Base-by-base conservation (phyloP, 2,329 filamentous ascomycete genomes). In the Neofusicoccum laricinum region DNA sequence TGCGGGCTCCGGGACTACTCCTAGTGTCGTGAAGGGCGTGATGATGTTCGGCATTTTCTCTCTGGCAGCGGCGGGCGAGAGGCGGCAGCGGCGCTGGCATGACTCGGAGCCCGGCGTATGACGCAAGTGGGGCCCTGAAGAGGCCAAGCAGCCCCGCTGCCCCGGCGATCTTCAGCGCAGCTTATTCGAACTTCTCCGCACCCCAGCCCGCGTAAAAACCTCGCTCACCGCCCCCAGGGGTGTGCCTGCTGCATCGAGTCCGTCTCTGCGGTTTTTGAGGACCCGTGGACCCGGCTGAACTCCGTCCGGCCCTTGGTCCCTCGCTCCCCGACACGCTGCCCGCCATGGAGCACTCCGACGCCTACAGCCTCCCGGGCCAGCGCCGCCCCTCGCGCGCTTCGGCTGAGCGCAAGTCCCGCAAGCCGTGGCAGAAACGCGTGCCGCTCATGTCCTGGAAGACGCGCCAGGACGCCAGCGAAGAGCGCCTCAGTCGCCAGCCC, bases 401-500 rank as follows among this genome's bases (percentile, higher is more conserved):
- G 15, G 15, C 43, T 21, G 53, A 53, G 7, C 38, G 14, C 25
- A 65, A 17, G 30, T 49, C 63, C 32, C 62, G 62, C 14, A 71
- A 70, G 32, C 57, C 67, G 30, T 68, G 69, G 68, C 65, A 67
- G 38, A 68, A 69, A 36, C 69, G 68, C 19, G 48, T 67, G 43
- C 66, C 68, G 4, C 66, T 70, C 49, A n/a, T 57, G 15, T 66
- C 67, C 8, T 64, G 66, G 11, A 69, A 68, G 21, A 21, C 11
- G 46, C 66, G 62, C 6, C 46, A 34, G 3, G 34, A 49, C 3
- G 41, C 57, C 19, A 66, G 49, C 57, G 67, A 67, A 8, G 65
- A 68, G 34, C 36, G 57, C 25, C 57, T 73, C 0, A 62, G 57
- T 57, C 70, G 68, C 53, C 62, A 70, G 36, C 49, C 66, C 11